phyloP scores from a whole-genome alignment of 176 grass and related monocot species.

The Thalia dealbata region DNA sequence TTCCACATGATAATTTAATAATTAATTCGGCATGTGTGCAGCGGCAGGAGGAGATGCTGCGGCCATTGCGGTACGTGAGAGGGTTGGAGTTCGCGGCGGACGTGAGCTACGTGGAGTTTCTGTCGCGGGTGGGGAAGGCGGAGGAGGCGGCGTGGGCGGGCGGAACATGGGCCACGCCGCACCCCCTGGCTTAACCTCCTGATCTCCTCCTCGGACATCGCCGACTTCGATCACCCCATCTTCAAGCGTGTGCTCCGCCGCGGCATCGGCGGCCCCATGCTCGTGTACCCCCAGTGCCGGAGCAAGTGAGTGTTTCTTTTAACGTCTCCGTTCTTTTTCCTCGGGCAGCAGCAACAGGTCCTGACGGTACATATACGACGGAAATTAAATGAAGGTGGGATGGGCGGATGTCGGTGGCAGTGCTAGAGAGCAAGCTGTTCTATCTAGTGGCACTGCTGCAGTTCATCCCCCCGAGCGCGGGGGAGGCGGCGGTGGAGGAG shows the following conservation, averaged over 20 bases:
- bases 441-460: conserved; percentile 92
- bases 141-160: conserved; percentile 71
- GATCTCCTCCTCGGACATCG: conserved; percentile 50
- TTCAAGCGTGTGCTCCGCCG: conserved; percentile 49
- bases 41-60: conserved; percentile 35
- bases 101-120: conserved; percentile 68
- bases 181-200: conserved; percentile 98
- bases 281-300: conserved; percentile 75
- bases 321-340: background rate
- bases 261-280: conserved; percentile 89
- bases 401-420: conserved; percentile 52
- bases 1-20: no score
- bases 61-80: conserved; percentile 43
- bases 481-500: conserved; percentile 36
- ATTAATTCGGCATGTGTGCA: conserved; percentile 9
- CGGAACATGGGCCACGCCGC: conserved; percentile 71
- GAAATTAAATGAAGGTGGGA: conserved; percentile 70
- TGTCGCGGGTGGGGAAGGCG: conserved; percentile 63
- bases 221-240: conserved; percentile 46
- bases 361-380: no score
- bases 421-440: conserved; percentile 67
- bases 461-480: conserved; percentile 37
- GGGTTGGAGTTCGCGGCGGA: conserved; percentile 68
- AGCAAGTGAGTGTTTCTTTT: conserved; percentile 45
- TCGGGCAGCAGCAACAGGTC: no score